phyloP scores from a whole-genome alignment of 192 early-diverging fungal genomes.

The Phycomyces blakesleeanus region DNA sequence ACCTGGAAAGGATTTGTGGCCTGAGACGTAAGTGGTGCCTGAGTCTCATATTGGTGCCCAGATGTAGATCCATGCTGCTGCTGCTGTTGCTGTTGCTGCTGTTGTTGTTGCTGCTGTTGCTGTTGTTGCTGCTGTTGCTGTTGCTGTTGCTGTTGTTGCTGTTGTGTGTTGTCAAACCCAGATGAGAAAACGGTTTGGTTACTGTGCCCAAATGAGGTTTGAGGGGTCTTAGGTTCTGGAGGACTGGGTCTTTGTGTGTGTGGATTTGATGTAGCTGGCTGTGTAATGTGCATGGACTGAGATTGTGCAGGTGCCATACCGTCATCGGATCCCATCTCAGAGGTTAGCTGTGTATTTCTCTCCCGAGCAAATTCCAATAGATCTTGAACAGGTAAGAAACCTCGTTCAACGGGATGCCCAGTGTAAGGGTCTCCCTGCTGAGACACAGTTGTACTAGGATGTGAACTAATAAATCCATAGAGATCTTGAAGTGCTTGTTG shows the following conservation, averaged over 20 bases:
- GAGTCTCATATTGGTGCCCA: background rate
- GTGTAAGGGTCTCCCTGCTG: slow-evolving; percentile 16
- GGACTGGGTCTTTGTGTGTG: background rate
- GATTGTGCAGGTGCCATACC: background rate
- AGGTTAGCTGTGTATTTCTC: slow-evolving; percentile 27
- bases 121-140: background rate
- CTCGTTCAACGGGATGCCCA: slow-evolving; percentile 16
- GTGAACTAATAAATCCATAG: slow-evolving; percentile 43
- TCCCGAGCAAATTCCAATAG: slow-evolving; percentile 33
- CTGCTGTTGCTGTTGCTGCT: background rate
- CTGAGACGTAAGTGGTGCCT: slow-evolving; percentile 5
- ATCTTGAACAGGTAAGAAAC: slow-evolving; percentile 32
- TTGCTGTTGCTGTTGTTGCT: background rate
- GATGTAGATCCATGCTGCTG: slow-evolving; percentile 1
- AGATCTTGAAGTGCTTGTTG: slow-evolving; percentile 51
- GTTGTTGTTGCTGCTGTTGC: background rate
- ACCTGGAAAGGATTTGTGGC: slow-evolving; percentile 30
- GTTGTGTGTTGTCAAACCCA: background rate
- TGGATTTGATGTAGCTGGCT: slow-evolving; percentile 4
- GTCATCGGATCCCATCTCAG: slow-evolving; percentile 18
- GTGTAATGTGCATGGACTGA: background rate
- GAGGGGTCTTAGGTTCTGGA: too few species aligned
- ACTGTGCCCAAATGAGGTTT: too few species aligned
- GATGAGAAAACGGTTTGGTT: too few species aligned
- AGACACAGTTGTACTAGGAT: slow-evolving; percentile 33